phyloP scores from a whole-genome alignment of 352 stramenopile genomes.

The Phytopythium mirpurense region DNA sequence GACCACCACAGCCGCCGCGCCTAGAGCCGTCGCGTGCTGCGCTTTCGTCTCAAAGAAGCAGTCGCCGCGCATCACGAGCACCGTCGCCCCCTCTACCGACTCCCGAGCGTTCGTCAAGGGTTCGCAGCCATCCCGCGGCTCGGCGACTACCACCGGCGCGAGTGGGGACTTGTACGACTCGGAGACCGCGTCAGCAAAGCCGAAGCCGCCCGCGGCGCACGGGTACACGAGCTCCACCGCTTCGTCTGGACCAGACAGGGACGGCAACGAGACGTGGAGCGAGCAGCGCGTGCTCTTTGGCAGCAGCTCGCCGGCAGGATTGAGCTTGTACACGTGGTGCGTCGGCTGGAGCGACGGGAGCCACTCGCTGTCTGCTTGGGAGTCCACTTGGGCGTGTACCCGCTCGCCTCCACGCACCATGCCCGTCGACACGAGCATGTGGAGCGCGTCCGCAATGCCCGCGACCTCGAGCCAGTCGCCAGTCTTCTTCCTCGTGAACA shows the following conservation, averaged over 20 bases:
- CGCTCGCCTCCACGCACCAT: too few species aligned
- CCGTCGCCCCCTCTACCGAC: slow-evolving; percentile 40
- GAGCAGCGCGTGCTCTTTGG: not conserved
- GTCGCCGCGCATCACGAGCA: slow-evolving; percentile 44
- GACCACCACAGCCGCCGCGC: slow-evolving; percentile 51
- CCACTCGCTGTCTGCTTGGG: slow-evolving; percentile 20
- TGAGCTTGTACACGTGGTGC: slow-evolving; percentile 40
- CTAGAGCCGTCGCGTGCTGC: slow-evolving; percentile 35
- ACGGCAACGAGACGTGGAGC: slow-evolving; percentile 11
- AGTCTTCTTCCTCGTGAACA: slow-evolving; percentile 56
- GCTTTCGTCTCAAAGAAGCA: slow-evolving; percentile 80
- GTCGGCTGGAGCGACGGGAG: slow-evolving; percentile 28
- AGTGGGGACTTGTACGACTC: slow-evolving; percentile 16
- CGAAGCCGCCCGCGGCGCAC: slow-evolving; percentile 59
- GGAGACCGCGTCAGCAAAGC: slow-evolving; percentile 27
- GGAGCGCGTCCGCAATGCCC: slow-evolving; percentile 33
- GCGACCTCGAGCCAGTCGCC: slow-evolving; percentile 67
- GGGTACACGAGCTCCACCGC: slow-evolving; percentile 28
- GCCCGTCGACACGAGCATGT: slow-evolving; percentile 37
- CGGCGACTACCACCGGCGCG: slow-evolving; percentile 35
- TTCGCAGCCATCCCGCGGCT: slow-evolving; percentile 49
- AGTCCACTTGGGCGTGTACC: too few species aligned
- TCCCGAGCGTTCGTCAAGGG: slow-evolving; percentile 22
- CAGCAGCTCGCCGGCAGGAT: not conserved
- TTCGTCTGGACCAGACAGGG: not conserved